Conservation (phyloP, 1,284 basidiomycete species). For the Macrocystidia cucumis region DNA sequence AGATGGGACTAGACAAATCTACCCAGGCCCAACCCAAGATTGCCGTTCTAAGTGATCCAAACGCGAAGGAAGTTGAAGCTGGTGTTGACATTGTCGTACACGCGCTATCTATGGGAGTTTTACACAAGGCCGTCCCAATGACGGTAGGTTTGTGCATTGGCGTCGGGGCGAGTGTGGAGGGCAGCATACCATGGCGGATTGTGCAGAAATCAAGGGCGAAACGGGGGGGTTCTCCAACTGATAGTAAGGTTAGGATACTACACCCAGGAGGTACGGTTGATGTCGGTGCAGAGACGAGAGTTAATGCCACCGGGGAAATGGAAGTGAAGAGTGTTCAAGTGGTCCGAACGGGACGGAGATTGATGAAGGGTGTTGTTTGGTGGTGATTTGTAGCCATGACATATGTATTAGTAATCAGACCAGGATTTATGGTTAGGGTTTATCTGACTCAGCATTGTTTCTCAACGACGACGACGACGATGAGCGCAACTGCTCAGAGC, state of each 20-base stretch:
- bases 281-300: conserved; percentile 47
- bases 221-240: not conserved
- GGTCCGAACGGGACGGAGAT: conserved; percentile 55
- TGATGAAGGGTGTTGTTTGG: conserved; percentile 67
- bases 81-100: conserved; percentile 49
- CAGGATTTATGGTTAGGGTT: no score
- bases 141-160: conserved; percentile 68
- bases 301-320: no score
- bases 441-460: no score
- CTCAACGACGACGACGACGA: conserved; percentile 6
- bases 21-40: conserved; percentile 69
- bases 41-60: conserved; percentile 42
- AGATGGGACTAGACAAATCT: conserved; percentile 58
- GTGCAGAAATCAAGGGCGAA: conserved; percentile 15
- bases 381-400: no score
- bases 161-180: conserved; percentile 47
- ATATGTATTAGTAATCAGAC: no score
- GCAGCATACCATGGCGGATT: conserved; percentile 45
- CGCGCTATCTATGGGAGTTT: conserved; percentile 64
- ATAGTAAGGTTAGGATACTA: conserved; percentile 36
- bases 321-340: conserved; percentile 51
- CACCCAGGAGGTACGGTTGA: conserved; percentile 64
- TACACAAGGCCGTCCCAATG: conserved; percentile 70
- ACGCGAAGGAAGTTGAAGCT: conserved; percentile 17
- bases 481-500: conserved; percentile 22